Evolutionary conservation across 331 rosid genomes (phyloP), one percentile per base, ranked within the genome.

Genomic region (Acacia concinna): DNA sequence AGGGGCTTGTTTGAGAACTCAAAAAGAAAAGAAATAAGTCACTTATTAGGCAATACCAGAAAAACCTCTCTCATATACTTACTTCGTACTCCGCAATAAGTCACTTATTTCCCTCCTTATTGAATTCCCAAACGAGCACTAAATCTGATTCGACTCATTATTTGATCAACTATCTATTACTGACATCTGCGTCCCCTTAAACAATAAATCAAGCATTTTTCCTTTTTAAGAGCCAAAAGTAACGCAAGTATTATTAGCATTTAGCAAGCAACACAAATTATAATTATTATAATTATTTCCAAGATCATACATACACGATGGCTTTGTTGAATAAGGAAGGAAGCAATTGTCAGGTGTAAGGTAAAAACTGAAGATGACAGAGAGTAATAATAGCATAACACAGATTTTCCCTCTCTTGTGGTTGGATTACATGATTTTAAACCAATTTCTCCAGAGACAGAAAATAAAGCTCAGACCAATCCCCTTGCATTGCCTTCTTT

Each of bases 391-490:
- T 14, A 21, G 1, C 8, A 54, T 56, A 25, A 56, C 21, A 44
- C 67, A 78, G 15, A 32, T 38, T 27, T 60, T 8, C 56, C 60
- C 70, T 41, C 81, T 59, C 63, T 6, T 23, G 28, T n/a, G n/a
- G n/a, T 9, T 2, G 63, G 66, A 28, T 60, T 27, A 21, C 2
- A 60, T 79, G 80, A 79, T 13, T 75, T 71, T 5, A 52, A 23
- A 74, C 69, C 28, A 62, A 51, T 38, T 51, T 23, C 57, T 28
- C 74, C 28, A 67, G 9, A 41, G 28, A 78, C 10, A 77, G 56
- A 56, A 79, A 75, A 63, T 49, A 71, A 34, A 70, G 59, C 54
- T 73, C 69, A 72, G 10, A 76, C 12, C 34, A 51, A 62, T 38
- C 63, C 35, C 77, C 52, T 40, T 54, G 71, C 79, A 37, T 74